Evolutionary conservation across 371 early-diverging fungal species (phyloP).

Genomic region (Mortierella sp.): DNA sequence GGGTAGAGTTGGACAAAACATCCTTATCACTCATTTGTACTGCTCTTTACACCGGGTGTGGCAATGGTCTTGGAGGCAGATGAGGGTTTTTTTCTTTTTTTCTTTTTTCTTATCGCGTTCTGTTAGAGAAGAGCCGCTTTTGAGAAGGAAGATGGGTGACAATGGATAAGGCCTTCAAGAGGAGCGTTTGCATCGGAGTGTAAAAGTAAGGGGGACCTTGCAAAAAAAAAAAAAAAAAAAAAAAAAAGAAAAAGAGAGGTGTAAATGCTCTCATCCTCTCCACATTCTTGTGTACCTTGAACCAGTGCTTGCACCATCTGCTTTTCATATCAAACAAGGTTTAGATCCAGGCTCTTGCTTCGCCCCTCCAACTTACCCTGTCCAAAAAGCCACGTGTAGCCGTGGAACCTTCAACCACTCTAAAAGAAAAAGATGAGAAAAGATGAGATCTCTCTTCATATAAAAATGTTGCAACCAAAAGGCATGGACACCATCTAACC

Average conservation of each 20-base stretch:
- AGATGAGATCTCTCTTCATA: constrained; percentile 6
- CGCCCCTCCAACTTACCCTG: constrained; percentile 2
- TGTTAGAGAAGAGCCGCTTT: no score
- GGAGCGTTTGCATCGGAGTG: no score
- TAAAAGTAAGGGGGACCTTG: no score
- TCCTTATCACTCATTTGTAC: background rate
- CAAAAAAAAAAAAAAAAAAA: no score
- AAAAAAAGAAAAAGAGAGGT: no score
- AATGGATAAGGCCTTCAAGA: no score
- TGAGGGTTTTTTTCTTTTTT: background rate
- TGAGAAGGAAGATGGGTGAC: no score
- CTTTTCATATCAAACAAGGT: background rate
- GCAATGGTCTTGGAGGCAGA: background rate
- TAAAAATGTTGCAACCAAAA: background rate
- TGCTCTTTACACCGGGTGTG: background rate
- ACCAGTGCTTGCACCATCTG: no score
- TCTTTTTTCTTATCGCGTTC: background rate
- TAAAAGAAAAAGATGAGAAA: background rate
- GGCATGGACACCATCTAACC: constrained; percentile 11
- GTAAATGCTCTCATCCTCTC: no score
- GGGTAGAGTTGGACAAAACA: background rate
- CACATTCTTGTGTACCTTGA: no score
- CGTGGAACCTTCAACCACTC: background rate
- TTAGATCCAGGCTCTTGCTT: background rate
- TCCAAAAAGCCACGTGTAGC: background rate